Evolutionary conservation across 257 asterid genomes (phyloP).

Genomic region (Paulownia fortunei): DNA sequence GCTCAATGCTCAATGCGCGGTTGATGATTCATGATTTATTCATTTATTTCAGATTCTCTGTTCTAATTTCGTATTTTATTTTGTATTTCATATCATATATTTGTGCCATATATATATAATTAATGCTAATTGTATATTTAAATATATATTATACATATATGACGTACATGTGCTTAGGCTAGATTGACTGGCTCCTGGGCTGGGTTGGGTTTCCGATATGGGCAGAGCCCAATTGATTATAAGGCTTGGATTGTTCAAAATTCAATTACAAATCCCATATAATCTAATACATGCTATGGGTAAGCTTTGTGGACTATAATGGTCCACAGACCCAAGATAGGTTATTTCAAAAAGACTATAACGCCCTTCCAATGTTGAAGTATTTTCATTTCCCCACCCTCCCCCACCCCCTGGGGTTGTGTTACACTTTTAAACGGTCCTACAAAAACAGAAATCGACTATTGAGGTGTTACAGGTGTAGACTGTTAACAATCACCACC

Average conservation of each 20-base stretch:
- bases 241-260: no score
- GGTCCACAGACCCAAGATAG: not conserved
- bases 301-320: not conserved
- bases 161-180: no score
- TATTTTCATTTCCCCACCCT: constrained; percentile 4
- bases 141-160: no score
- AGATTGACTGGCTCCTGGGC: not conserved
- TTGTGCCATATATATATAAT: no score
- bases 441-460: constrained; percentile 2
- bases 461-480: not conserved
- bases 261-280: not conserved
- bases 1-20: no score
- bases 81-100: no score
- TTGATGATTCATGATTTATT: no score
- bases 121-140: no score
- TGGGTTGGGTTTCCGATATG: not conserved
- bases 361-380: constrained; percentile 1
- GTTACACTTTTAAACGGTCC: not conserved
- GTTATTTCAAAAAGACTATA: constrained; percentile 1
- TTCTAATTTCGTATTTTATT: no score
- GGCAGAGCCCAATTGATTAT: not conserved
- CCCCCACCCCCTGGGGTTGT: not conserved
- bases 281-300: not conserved
- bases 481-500: constrained; percentile 6
- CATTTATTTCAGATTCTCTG: no score